Evolutionary conservation across 2,329 filamentous ascomycete species (phyloP).

Genomic region (Sporothrix pallida): DNA sequence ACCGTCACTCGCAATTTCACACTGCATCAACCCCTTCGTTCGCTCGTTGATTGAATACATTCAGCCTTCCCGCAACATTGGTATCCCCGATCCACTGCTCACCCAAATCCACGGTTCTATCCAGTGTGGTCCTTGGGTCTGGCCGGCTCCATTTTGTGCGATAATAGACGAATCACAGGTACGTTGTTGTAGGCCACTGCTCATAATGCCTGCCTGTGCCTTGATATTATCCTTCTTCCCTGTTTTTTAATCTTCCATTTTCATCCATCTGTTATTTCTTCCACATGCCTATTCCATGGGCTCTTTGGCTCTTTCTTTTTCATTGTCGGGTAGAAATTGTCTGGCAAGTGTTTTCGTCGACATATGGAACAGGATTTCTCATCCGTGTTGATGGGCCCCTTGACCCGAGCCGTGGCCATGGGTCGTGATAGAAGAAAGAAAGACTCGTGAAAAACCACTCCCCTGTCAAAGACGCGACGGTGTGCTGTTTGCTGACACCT

Average conservation of each 20-base stretch:
- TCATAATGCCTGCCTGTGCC: not conserved
- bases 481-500: not conserved
- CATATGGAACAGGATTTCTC: not conserved
- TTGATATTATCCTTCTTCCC: not conserved
- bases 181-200: not conserved
- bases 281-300: not conserved
- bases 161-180: not conserved
- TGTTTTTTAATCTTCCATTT: too few relatives aligned
- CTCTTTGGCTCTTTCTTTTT: not conserved
- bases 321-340: not conserved
- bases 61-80: not conserved
- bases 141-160: not conserved
- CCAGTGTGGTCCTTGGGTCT: not conserved
- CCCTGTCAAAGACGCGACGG: conserved; percentile 6
- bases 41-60: not conserved
- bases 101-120: conserved; percentile 25
- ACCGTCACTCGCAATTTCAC: not conserved
- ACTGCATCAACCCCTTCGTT: not conserved
- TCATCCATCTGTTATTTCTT: not conserved
- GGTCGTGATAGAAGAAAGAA: not conserved
- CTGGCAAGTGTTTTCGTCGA: not conserved
- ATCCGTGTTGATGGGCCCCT: not conserved
- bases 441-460: not conserved
- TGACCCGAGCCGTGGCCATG: conserved; percentile 27
- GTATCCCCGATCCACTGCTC: not conserved